Percentiles rank a stretch among this genome's conserved stretches.
These are phyloP conservation scores for Eucalyptus albens DNA, from an alignment of 345 rosid genomes.

Conservation along the genomic window DNA sequence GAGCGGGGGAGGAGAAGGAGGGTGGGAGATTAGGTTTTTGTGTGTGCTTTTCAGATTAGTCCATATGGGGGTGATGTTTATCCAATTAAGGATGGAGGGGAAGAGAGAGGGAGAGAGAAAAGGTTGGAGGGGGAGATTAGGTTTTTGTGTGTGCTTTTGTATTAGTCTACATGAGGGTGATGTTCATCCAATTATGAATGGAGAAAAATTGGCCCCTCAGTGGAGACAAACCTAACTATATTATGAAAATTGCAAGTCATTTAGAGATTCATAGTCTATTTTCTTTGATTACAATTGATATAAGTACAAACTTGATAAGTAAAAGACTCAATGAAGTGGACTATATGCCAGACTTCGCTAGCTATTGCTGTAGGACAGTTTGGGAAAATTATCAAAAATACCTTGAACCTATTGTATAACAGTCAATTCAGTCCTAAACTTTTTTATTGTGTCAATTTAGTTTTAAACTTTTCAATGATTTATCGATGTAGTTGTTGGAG, in stretches of 20 bases:
- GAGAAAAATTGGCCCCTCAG: not conserved
- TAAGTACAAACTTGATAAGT: not conserved
- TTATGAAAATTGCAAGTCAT: not conserved
- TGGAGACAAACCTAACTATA: not conserved
- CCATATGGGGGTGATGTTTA: too few species aligned
- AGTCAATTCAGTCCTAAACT: accelerated
- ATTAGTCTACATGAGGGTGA: not conserved
- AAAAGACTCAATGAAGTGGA: not conserved
- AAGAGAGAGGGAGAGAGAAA: too few species aligned
- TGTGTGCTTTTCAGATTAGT: too few species aligned
- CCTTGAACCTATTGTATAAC: too few species aligned
- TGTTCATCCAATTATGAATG: not conserved
- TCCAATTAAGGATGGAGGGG: too few species aligned
- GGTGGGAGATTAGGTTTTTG: too few species aligned
- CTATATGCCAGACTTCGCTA: too few species aligned
- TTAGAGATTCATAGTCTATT: not conserved
- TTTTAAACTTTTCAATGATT: accelerated
- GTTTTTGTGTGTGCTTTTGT: not conserved
- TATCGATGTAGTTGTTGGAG: too few species aligned
- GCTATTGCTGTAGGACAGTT: too few species aligned
- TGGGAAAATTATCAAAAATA: too few species aligned
- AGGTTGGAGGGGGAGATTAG: not conserved
- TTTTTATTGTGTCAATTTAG: too few species aligned
- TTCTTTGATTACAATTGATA: not conserved
- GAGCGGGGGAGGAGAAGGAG: too few species aligned